Base-by-base conservation (phyloP, 2,329 filamentous ascomycete genomes). In the Alternaria sp. region DNA sequence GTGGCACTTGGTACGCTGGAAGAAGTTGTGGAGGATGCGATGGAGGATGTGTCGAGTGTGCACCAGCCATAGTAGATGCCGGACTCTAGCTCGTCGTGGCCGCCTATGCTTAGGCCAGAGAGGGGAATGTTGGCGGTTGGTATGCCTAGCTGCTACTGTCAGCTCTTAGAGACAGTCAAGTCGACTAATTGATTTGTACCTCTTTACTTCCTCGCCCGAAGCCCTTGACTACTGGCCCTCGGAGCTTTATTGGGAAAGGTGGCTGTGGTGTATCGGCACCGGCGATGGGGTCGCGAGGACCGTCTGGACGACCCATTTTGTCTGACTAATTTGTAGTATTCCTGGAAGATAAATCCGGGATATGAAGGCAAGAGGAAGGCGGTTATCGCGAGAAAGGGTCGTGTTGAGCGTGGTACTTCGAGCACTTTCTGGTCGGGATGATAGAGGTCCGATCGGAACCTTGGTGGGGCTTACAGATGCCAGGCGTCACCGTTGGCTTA, bases 51-150 rank as follows among this genome's bases (percentile, higher is more conserved):
- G 62, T 87, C 84, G 32, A 98, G 86, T 0, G 91, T 88, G 5
- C 93, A 93, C 84, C 91, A 97, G 73, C 95, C 95, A 76, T 94
- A 98, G 85, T 98, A 98, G 65, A 98, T 91, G 66, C 95, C 95
- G 1, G 89, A 92, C 59, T 87, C 83, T 55, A 91, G 84, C 67
- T 86, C 82, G 7, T 84, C 78, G 71, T 87, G 72, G 54, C 85
- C 84, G 78, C 91, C 89, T 51, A 94, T 90, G 70, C 88, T 88
- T 44, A 98, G 88, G 28, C 86, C 86, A 14, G 85, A 83, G 61
- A 89, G 80, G 8, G 88, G 88, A 72, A 91, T 90, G 83, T 98
- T 99, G 76, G 95, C 95, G 2, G 95, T 98, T 3, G 95, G 95
- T 77, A 98, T 97, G 70, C 94, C 94, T 75, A 98, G 91, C 89